Conservation (phyloP, 805 yeast genomes). For the Cyberlindnera lachancei region DNA sequence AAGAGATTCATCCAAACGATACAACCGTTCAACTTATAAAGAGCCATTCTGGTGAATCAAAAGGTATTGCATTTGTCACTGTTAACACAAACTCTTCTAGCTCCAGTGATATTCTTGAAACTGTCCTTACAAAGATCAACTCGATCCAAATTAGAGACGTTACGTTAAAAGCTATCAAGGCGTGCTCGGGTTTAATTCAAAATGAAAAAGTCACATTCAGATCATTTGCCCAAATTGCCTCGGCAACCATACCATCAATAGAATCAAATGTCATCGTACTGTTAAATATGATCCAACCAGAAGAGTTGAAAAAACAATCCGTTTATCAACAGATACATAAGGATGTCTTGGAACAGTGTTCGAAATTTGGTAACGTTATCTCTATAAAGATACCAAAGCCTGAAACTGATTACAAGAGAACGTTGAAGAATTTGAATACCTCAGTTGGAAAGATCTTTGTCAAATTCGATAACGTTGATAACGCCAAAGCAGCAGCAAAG, state of each 20-base stretch:
- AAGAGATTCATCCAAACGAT: conserved; percentile 21
- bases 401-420: conserved; percentile 32
- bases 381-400: conserved; percentile 59
- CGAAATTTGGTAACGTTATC: conserved; percentile 42
- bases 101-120: conserved; percentile 2
- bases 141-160: conserved; percentile 30
- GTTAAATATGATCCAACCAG: conserved; percentile 56
- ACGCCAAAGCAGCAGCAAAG: conserved; percentile 47
- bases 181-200: conserved; percentile 26
- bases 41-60: conserved; percentile 41
- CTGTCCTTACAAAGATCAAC: conserved; percentile 27
- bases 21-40: conserved; percentile 3
- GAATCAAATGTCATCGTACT: conserved; percentile 50
- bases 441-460: conserved; percentile 71
- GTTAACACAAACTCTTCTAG: conserved; percentile 18
- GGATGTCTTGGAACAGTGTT: conserved; percentile 44
- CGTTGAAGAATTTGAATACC: conserved; percentile 37
- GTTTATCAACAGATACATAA: conserved; percentile 41
- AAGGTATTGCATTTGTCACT: conserved; percentile 55
- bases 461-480: conserved; percentile 45
- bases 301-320: conserved; percentile 48
- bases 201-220: conserved; percentile 16
- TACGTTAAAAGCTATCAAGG: conserved; percentile 27
- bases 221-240: conserved; percentile 14
- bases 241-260: conserved; percentile 1